Conservation (phyloP, 176 grass and related monocot genomes). For the Cenchrus fungigraminus region DNA sequence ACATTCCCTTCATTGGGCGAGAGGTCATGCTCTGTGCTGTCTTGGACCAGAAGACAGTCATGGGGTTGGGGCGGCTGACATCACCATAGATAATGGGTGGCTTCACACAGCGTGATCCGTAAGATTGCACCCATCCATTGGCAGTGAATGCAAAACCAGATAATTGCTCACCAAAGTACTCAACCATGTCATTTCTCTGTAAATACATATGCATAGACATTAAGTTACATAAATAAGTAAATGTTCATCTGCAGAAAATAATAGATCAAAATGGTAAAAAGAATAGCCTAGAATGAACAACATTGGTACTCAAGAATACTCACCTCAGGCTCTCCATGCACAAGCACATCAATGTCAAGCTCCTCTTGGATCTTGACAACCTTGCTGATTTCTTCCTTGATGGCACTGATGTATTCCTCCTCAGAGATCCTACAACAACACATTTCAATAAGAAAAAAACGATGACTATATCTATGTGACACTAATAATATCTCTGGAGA, state of each 20-base stretch:
- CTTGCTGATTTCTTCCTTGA: conserved; percentile 94
- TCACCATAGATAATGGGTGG: conserved; percentile 97
- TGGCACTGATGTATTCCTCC: conserved; percentile 75
- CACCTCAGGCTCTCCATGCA: conserved; percentile 98
- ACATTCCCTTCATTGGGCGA: conserved; percentile 99
- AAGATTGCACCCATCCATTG: conserved; percentile 98
- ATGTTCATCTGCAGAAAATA: neutral
- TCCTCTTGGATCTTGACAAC: conserved; percentile 97
- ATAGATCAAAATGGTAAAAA: neutral
- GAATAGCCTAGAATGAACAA: neutral
- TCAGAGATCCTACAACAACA: conserved; percentile 65
- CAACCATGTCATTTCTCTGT: conserved; percentile 99
- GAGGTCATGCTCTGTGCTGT: conserved; percentile 91
- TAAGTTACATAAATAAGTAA: conserved; percentile 25
- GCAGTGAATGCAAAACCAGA: conserved; percentile 97
- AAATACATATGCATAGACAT: conserved; percentile 21
- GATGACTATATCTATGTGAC: neutral
- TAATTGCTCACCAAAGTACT: conserved; percentile 97
- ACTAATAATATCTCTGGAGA: neutral
- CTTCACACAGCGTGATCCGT: conserved; percentile 95
- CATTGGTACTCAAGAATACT: conserved; percentile 9
- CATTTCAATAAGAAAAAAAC: conserved; percentile 40
- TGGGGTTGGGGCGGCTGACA: conserved; percentile 87
- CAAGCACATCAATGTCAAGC: conserved; percentile 98
- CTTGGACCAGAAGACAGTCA: conserved; percentile 97